These are phyloP conservation scores for Kickxella alabastrina DNA, from an alignment of 192 early-diverging fungal genomes.

Conservation along the genomic window DNA sequence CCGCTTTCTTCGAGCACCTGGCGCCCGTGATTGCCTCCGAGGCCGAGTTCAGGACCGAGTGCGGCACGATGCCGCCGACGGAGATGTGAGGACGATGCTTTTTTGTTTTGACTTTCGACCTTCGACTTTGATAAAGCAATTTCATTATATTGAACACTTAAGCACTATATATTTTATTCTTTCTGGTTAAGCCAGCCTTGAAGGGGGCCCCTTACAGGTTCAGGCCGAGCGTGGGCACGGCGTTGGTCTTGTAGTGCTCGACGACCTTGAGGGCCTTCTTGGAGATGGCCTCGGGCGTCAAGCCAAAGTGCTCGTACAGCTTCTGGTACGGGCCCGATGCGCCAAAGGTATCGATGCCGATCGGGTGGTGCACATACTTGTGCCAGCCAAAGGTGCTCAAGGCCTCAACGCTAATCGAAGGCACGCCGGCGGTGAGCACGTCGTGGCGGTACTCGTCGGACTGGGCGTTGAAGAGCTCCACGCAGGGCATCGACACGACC, in stretches of 20 bases:
- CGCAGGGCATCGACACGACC: constrained; percentile 92
- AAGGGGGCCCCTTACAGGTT: no score
- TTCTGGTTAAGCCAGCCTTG: no score
- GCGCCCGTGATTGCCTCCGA: constrained; percentile 15
- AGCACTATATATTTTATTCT: no score
- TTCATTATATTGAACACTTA: no score
- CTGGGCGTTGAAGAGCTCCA: constrained; percentile 86
- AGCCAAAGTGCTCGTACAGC: constrained; percentile 83
- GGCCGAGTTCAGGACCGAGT: constrained; percentile 13
- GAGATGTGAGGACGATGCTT: not conserved
- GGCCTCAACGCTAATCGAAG: constrained; percentile 86
- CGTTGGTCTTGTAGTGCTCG: constrained; percentile 61
- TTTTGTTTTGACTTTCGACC: no score
- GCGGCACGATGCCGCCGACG: constrained; percentile 9
- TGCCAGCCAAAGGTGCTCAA: constrained; percentile 84
- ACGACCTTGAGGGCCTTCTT: constrained; percentile 77
- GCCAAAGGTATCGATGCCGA: constrained; percentile 91
- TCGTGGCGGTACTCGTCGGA: constrained; percentile 68
- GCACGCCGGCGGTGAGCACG: constrained; percentile 78
- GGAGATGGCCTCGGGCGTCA: constrained; percentile 70
- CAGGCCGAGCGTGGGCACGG: constrained; percentile 43
- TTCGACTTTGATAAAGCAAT: no score
- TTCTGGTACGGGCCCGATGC: constrained; percentile 75
- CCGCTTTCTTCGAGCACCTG: constrained; percentile 40
- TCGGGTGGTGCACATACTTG: constrained; percentile 82